These are phyloP conservation scores for Danielia reshetovae DNA, from an alignment of 805 yeast genomes.

Conservation along the genomic window DNA sequence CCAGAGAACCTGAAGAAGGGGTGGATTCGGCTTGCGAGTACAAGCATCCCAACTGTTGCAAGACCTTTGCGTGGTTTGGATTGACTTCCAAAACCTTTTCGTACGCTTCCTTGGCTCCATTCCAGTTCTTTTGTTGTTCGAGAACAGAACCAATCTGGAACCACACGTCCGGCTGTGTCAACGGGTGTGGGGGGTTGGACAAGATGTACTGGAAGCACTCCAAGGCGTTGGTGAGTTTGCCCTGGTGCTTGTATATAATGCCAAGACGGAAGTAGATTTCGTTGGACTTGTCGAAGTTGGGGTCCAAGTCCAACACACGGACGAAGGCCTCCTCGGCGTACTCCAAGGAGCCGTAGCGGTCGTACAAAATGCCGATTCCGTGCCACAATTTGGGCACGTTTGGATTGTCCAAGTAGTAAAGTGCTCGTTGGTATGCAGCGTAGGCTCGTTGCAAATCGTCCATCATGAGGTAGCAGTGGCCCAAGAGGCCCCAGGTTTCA, in stretches of 20 bases:
- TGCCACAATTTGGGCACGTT: constrained; percentile 98
- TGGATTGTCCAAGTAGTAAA: constrained; percentile 85
- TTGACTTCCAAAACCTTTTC: constrained; percentile 86
- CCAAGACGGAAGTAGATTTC: constrained; percentile 96
- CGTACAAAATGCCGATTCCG: constrained; percentile 95
- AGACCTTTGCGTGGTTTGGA: constrained; percentile 92
- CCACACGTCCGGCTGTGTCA: constrained; percentile 97
- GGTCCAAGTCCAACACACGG: constrained; percentile 91
- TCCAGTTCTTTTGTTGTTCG: constrained; percentile 90
- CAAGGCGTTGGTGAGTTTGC: constrained; percentile 77
- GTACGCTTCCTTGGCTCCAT: constrained; percentile 91
- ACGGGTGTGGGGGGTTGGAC: constrained; percentile 88
- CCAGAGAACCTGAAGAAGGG: constrained; percentile 18
- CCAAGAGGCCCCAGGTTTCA: constrained; percentile 94
- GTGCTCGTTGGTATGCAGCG: constrained; percentile 93
- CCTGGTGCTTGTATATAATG: constrained; percentile 93
- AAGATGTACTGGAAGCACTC: constrained; percentile 94
- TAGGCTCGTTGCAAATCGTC: constrained; percentile 96
- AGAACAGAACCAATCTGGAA: constrained; percentile 95
- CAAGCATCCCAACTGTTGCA: constrained; percentile 93
- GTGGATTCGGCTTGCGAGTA: constrained; percentile 60
- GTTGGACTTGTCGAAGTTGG: constrained; percentile 91
- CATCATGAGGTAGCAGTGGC: constrained; percentile 95
- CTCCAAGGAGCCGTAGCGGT: constrained; percentile 91
- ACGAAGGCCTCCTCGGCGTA: constrained; percentile 99